These are phyloP conservation scores for Letharia lupina DNA, from an alignment of 495 filamentous ascomycete species.

Conservation along the genomic window DNA sequence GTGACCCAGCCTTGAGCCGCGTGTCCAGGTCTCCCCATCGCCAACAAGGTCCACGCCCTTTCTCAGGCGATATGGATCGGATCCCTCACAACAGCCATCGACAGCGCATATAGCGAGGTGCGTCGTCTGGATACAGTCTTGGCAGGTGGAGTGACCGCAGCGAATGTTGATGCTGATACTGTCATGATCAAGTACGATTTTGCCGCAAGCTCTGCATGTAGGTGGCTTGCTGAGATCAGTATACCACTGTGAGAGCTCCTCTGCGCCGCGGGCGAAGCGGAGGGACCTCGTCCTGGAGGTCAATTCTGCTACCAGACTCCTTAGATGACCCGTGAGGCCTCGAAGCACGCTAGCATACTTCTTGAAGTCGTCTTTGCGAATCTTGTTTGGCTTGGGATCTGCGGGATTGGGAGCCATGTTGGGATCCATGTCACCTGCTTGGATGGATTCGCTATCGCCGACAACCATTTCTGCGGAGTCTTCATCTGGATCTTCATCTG, in stretches of 20 bases:
- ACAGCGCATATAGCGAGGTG: not conserved
- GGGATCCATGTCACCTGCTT: not conserved
- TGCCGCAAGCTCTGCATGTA: not conserved
- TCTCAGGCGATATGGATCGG: not conserved
- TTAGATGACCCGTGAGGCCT: not conserved
- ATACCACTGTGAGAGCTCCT: not conserved
- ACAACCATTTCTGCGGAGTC: not conserved
- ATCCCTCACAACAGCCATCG: not conserved
- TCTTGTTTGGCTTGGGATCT: not conserved
- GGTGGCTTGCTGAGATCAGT: not conserved
- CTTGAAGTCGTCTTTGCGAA: not conserved
- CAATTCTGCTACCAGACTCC: not conserved
- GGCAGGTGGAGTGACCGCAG: constrained; percentile 47
- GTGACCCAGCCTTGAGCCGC: constrained; percentile 42
- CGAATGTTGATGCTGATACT: constrained; percentile 34
- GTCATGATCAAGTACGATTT: not conserved
- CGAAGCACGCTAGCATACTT: not conserved
- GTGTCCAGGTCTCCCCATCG: not conserved
- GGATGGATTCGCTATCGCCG: not conserved
- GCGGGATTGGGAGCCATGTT: not conserved
- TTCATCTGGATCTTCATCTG: not conserved
- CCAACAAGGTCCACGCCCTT: not conserved
- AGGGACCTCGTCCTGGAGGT: not conserved
- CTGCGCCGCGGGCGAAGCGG: not conserved
- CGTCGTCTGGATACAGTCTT: constrained; percentile 28